Base-by-base conservation (phyloP, 345 rosid genomes). In the Eucalyptus curtisii region DNA sequence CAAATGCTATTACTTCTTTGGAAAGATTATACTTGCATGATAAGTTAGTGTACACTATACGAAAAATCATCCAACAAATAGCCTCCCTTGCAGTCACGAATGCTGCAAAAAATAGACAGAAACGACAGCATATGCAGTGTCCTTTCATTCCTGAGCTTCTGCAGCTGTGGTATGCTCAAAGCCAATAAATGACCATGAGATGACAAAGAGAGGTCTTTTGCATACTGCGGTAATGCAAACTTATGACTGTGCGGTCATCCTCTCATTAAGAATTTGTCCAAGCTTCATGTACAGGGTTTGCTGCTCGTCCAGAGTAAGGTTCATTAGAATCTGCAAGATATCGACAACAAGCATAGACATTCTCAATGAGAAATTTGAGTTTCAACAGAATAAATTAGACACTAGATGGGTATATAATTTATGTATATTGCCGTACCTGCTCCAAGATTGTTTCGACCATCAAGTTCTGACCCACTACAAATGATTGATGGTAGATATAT, bases 401-500 rank as follows among this genome's bases (percentile, higher is more conserved):
- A 50, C 61, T 44, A 86, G 37, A 89, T 59, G 52, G 37, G 86
- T 25, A 31, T 33, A 24, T 27, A 64, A 13, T 50, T 40, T 57
- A 22, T 42, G 52, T 52, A 48, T 25, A 25, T 33, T 49, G 47
- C n/a, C 13, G 85, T 93, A 95, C 99, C 99, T 92, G 97, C 66
- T 95, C 96, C 91, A 96, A 89, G 86, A 96, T 91, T 90, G 92
- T 94, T 88, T 97, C 99, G 47, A 95, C 94, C 2, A 96, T 92
- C 86, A 93, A 90, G 92, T 90, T 92, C 93, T 94, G 94, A 49
- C 94, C 90, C 88, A 92, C 91, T 22, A 96, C 91, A 86, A 97
- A 97, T 11, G 99, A 96, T 88, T 97, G 99, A 91, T 96, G 99
- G 90, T 96, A 97, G 90, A 97, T 96, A 90, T 94, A 97, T 40